Percentiles rank a stretch among this genome's conserved stretches.
Conservation (phyloP, 768 basidiomycete species). For the Multifurca ochricompacta region DNA sequence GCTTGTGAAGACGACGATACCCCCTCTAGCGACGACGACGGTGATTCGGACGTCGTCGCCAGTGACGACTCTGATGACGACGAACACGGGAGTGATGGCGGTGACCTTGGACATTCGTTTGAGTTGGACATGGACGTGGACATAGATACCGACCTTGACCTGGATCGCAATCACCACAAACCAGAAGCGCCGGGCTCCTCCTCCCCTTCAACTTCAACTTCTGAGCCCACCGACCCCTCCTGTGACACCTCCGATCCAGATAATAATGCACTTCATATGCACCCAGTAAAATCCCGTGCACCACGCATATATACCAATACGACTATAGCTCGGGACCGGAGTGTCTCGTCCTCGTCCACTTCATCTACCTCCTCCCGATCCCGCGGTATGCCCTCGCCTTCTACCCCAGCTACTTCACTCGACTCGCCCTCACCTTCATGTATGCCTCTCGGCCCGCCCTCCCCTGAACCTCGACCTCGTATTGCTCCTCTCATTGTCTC, state of each 20-base stretch:
- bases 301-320: constrained; percentile 22
- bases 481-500: constrained; percentile 24
- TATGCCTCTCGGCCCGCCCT: constrained; percentile 13
- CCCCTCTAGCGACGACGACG: constrained; percentile 27
- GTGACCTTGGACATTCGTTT: constrained; percentile 25
- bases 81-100: constrained; percentile 18
- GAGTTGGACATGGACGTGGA: constrained; percentile 29
- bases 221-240: constrained; percentile 1
- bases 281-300: constrained; percentile 31
- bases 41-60: constrained; percentile 24
- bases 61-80: constrained; percentile 26
- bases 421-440: constrained; percentile 22
- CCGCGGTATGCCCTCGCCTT: constrained; percentile 13
- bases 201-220: constrained; percentile 10
- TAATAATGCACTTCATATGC: constrained; percentile 38
- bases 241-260: constrained; percentile 19
- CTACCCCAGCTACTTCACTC: constrained; percentile 18
- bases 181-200: constrained; percentile 1
- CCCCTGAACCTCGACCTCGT: constrained; percentile 9
- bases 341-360: constrained; percentile 26
- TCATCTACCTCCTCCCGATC: constrained; percentile 26
- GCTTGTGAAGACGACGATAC: constrained; percentile 59
- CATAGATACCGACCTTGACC: constrained; percentile 25
- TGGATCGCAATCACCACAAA: constrained; percentile 6
- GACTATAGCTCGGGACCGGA: constrained; percentile 26